phyloP scores from a whole-genome alignment of 1,284 basidiomycete genomes.

The Cutaneotrichosporon spelunceum region DNA sequence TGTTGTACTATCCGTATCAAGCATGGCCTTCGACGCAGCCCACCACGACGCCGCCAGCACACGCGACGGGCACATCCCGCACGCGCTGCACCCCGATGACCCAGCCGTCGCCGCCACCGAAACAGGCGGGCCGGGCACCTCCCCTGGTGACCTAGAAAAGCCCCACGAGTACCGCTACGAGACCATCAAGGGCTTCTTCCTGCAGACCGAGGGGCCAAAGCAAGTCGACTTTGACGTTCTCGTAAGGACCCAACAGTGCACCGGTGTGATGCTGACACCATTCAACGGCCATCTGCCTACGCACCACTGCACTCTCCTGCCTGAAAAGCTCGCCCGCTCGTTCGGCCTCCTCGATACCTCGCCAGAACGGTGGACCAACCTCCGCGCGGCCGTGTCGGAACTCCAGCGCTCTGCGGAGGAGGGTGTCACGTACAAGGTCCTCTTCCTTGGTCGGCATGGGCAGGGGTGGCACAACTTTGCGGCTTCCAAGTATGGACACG shows the following conservation, averaged over 20 bases:
- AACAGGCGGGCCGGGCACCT: slow-evolving; percentile 33
- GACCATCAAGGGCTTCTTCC: slow-evolving; percentile 42
- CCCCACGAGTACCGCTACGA: slow-evolving; percentile 39
- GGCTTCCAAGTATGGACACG: slow-evolving; percentile 65
- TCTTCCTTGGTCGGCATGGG: slow-evolving; percentile 50
- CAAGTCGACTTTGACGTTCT: slow-evolving; percentile 39
- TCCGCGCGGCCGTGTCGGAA: slow-evolving; percentile 32
- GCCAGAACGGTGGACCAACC: slow-evolving; percentile 43
- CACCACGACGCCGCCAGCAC: slow-evolving; percentile 6
- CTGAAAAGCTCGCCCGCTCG: slow-evolving; percentile 33
- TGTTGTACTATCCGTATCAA: background rate
- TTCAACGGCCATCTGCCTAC: background rate
- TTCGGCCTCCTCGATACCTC: slow-evolving; percentile 46
- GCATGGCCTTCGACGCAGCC: background rate
- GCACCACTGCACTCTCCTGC: background rate
- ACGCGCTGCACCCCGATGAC: slow-evolving; percentile 23
- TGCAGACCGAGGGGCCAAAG: slow-evolving; percentile 41
- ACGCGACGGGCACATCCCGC: background rate
- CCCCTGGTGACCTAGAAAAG: slow-evolving; percentile 30
- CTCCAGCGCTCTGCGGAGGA: slow-evolving; percentile 37
- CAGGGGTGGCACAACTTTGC: slow-evolving; percentile 57
- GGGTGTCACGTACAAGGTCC: slow-evolving; percentile 48
- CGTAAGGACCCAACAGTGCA: slow-evolving; percentile 25
- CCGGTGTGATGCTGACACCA: background rate
- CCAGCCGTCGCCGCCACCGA: slow-evolving; percentile 41